phyloP scores from a whole-genome alignment of 192 early-diverging fungal genomes.

The Coemansia sp. region DNA sequence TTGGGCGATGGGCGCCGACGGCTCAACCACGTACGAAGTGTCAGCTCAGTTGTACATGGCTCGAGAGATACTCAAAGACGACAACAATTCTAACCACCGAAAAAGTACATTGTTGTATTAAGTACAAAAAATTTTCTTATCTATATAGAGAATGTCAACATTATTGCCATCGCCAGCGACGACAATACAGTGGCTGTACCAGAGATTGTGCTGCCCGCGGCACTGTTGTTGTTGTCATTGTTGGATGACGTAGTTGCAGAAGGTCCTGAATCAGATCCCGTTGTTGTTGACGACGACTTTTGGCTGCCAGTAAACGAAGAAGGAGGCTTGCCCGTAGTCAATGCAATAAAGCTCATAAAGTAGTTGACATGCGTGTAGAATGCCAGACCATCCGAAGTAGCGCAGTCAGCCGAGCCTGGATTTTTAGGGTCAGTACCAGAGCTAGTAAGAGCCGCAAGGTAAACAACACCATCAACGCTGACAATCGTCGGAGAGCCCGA shows the following conservation, averaged over 20 bases:
- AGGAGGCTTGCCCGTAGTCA: conserved; percentile 6
- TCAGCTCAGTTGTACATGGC: conserved; percentile 12
- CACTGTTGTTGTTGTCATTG: neutral
- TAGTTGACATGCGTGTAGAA: conserved; percentile 53
- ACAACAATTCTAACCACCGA: neutral
- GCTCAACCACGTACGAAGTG: conserved; percentile 26
- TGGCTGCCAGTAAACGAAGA: conserved; percentile 10
- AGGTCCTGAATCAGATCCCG: neutral
- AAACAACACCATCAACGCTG: conserved; percentile 8
- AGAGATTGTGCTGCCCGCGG: neutral
- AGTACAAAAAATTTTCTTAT: neutral
- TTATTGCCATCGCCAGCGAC: conserved; percentile 10
- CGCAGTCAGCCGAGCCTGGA: conserved; percentile 36
- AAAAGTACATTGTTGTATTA: neutral
- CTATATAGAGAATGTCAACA: neutral
- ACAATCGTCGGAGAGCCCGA: conserved; percentile 44
- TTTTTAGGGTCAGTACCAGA: conserved; percentile 33
- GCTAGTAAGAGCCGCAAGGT: conserved; percentile 41
- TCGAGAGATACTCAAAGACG: neutral
- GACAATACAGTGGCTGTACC: conserved; percentile 4
- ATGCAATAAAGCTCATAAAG: conserved; percentile 39
- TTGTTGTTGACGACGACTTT: neutral
- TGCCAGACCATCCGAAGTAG: conserved; percentile 30
- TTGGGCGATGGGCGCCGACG: neutral
- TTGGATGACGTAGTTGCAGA: neutral